These are phyloP conservation scores for Bolboschoenus planiculmis DNA, from an alignment of 176 grass and related monocot species.

Conservation along the genomic window DNA sequence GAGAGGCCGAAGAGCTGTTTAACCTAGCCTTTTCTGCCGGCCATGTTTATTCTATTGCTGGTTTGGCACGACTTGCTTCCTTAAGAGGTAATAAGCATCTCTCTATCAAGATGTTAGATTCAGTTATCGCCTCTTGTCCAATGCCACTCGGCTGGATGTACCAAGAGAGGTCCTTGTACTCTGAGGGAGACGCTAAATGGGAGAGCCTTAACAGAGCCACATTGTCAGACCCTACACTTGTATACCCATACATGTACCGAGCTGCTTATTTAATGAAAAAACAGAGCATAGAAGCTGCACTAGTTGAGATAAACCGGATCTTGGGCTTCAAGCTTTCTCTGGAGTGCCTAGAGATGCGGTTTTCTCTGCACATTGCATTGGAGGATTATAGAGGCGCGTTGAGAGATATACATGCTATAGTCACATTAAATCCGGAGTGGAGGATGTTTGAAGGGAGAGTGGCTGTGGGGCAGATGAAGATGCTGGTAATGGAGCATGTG, in stretches of 20 bases:
- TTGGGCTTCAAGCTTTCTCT: slow-evolving; percentile 78
- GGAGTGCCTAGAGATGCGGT: slow-evolving; percentile 90
- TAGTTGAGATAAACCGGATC: slow-evolving; percentile 86
- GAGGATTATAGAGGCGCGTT: slow-evolving; percentile 84
- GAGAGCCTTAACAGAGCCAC: slow-evolving; percentile 93
- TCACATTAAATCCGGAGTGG: slow-evolving; percentile 79
- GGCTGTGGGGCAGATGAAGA: slow-evolving; percentile 59
- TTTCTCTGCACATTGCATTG: slow-evolving; percentile 79
- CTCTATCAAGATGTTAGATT: slow-evolving; percentile 78
- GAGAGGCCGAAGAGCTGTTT: slow-evolving; percentile 69
- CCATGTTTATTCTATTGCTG: slow-evolving; percentile 78
- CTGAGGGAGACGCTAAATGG: slow-evolving; percentile 67
- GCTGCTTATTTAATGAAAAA: slow-evolving; percentile 80
- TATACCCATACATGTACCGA: slow-evolving; percentile 91
- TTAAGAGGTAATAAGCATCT: slow-evolving; percentile 77
- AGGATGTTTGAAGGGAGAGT: slow-evolving; percentile 91
- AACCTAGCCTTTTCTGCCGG: slow-evolving; percentile 67
- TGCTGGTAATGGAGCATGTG: slow-evolving; percentile 88
- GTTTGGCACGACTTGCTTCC: slow-evolving; percentile 68
- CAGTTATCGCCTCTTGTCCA: slow-evolving; percentile 64
- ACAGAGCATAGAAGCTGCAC: slow-evolving; percentile 78
- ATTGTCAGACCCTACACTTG: slow-evolving; percentile 76
- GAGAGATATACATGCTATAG: slow-evolving; percentile 85
- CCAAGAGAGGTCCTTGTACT: slow-evolving; percentile 86
- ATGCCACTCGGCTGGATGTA: slow-evolving; percentile 97